A percentile compares a stretch with the other conserved stretches of the same genome.
Evolutionary conservation across 352 stramenopile species (phyloP).

Genomic region (Aphanomyces invadans): DNA sequence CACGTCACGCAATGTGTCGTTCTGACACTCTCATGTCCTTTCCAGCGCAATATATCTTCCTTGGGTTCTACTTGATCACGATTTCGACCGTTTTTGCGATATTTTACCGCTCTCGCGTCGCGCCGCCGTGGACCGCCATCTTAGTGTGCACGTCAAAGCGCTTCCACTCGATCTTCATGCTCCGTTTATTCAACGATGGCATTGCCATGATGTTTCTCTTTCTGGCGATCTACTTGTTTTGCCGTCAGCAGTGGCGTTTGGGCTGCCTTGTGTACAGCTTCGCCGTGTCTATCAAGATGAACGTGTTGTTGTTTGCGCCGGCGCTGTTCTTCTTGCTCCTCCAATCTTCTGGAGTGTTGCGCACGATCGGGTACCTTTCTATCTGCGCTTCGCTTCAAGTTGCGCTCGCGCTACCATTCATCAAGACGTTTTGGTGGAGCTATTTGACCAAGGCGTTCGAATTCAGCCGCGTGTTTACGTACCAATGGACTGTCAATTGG

Average conservation of each 20-base stretch:
- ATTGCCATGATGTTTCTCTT: constrained; percentile 95
- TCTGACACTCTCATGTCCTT: neutral
- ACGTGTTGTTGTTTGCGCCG: constrained; percentile 96
- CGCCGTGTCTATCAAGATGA: constrained; percentile 99
- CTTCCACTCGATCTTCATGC: constrained; percentile 97
- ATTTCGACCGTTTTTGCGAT: constrained; percentile 85
- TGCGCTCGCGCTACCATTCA: constrained; percentile 90
- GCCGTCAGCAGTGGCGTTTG: constrained; percentile 70
- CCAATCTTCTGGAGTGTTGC: constrained; percentile 74
- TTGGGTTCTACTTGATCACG: constrained; percentile 91
- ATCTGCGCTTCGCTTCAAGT: constrained; percentile 92
- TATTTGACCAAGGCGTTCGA: constrained; percentile 98
- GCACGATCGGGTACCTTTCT: constrained; percentile 76
- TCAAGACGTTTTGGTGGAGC: constrained; percentile 89
- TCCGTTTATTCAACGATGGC: constrained; percentile 98
- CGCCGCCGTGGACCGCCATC: constrained; percentile 82
- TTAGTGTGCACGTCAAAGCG: constrained; percentile 92
- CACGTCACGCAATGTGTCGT: constrained; percentile 29
- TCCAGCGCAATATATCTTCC: constrained; percentile 91
- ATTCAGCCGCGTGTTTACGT: constrained; percentile 96
- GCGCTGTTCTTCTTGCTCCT: constrained; percentile 94
- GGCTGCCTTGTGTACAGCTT: constrained; percentile 93
- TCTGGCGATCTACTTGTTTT: constrained; percentile 85
- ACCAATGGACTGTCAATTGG: constrained; percentile 99
- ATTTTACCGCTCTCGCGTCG: constrained; percentile 67